Base-by-base conservation (phyloP, 2,329 filamentous ascomycete species). In the Penicillium sp. region DNA sequence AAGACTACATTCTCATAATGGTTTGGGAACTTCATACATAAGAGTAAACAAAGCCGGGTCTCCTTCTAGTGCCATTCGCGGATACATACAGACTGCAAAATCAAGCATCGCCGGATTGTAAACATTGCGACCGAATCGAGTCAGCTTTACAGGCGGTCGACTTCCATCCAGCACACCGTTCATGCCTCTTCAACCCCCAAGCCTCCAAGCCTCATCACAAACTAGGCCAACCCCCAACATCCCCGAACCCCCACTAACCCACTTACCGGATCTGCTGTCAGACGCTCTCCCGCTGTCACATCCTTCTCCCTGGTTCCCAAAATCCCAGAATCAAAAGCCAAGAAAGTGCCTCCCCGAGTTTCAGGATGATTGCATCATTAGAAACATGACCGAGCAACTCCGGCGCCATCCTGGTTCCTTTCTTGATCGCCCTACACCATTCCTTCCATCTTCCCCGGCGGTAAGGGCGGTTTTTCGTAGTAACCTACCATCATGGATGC, bases 341-440 rank as follows among this genome's bases (percentile, higher is more conserved):
- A 58, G 48, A 17, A 28, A 45, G 57, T 56, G 57, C 60, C 60
- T 64, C 55, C 54, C 51, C 59, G 31, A 22, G 65, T 66, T 68
- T 67, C 65, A 68, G 63, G 63, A 58, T 66, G 54, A 64, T 65
- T 63, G 62, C 61, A 61, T 65, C 56, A 51, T 45, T 12, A 25
- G n/a, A 35, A 14, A 15, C 3, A 2, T 42, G 41, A 25, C 63
- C 63, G 65, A 67, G 53, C 41, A 68, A 48, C 51, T 59, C 63
- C 63, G 66, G 41, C n/a, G 55, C 11, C 14, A 11, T 45, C 54
- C 53, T 41, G 37, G 42, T 55, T 37, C 8, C 12, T 47, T 63
- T 53, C 34, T 54, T 10, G 41, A 28, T 41, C n/a, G 4, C 22
- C 34, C 49, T 28, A 31, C 17, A n/a, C 17, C 37, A n/a, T 38